Conservation (phyloP, 441 rosid species). For the Erodium trifolium region DNA sequence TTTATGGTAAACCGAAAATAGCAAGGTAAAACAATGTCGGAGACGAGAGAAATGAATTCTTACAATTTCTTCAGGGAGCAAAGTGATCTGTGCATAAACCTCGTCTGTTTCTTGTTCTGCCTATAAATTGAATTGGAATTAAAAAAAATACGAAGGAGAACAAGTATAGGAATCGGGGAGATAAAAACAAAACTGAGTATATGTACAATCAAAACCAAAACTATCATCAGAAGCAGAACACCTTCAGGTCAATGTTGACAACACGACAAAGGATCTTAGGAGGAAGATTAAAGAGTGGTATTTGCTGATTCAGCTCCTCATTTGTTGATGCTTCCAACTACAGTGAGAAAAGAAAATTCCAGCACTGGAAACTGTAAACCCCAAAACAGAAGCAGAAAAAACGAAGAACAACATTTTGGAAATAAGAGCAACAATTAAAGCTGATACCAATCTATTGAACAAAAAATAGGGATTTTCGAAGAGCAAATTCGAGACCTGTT, state of each 20-base stretch:
- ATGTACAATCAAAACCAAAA: neutral
- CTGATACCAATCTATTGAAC: neutral
- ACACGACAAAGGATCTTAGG: slow-evolving; percentile 84
- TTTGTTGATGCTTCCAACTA: slow-evolving; percentile 86
- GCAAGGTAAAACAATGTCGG: neutral
- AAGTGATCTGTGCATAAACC: slow-evolving; percentile 61
- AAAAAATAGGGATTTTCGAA: neutral
- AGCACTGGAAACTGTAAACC: neutral
- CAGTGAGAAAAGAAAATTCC: slow-evolving; percentile 19
- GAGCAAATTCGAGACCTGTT: slow-evolving; percentile 43
- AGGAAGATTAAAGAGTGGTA: slow-evolving; percentile 61
- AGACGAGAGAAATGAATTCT: slow-evolving; percentile 18
- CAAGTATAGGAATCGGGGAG: slow-evolving; percentile 8
- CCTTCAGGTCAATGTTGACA: slow-evolving; percentile 59
- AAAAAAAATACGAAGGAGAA: neutral
- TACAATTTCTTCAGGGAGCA: slow-evolving; percentile 59
- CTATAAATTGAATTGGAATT: slow-evolving; percentile 24
- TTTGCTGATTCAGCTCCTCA: slow-evolving; percentile 62
- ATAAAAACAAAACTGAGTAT: slow-evolving; percentile 7
- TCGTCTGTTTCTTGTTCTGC: slow-evolving; percentile 49
- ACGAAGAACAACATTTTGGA: slow-evolving; percentile 8
- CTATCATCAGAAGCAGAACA: slow-evolving; percentile 20
- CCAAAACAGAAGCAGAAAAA: slow-evolving; percentile 14
- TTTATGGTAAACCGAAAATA: no score
- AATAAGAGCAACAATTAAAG: slow-evolving; percentile 10